Evolutionary conservation across 805 yeast species (phyloP), one percentile per base, ranked within the genome.

Genomic region (Candida suzukii): DNA sequence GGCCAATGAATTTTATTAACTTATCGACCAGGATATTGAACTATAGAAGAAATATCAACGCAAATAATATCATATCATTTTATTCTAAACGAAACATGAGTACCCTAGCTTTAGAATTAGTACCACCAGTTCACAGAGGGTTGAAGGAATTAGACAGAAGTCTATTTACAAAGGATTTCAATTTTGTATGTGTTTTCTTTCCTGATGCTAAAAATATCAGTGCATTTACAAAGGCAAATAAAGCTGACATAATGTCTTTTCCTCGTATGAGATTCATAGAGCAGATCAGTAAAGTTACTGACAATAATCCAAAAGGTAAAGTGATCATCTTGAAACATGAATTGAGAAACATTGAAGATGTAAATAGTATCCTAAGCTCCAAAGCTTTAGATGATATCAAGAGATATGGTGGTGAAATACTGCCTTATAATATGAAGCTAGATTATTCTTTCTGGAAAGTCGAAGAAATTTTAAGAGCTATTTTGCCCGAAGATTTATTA

Each of bases 371-470:
- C 8, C 45, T 84, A 13, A 60, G 80, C 0, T 47, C 61, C 1
- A 60, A 55, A 12, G 70, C 86, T 0, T 47, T 61, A 22, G 60
- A 61, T 12, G 70, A 70, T 42, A 60, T 90, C 2, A 51, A 66
- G 13, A 71, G 74, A 25, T 66, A 69, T 35, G 63, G 69, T 0
- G 73, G 78, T 1, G 55, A 58, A 5, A 56, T 83, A 12, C 59
- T 61, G 30, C 76, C 81, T 2, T 80, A 83, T 53, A 67, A 62
- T 3, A 66, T 87, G 43, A 57, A 53, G 0, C 61, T 93, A 39
- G 82, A 70, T 46, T 93, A 93, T 57, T 71, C 77, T 38, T 86
- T 77, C 60, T 93, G 98, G 98, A 79, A 78, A 49, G 71, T 90
- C 0, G 99, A 95, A 42, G 96, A 93, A 50, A 83, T 93, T 14